Evolutionary conservation across 1,139 yeast species (phyloP), one percentile per base, ranked within the genome.

Genomic region (Sugiyamaella sp.): DNA sequence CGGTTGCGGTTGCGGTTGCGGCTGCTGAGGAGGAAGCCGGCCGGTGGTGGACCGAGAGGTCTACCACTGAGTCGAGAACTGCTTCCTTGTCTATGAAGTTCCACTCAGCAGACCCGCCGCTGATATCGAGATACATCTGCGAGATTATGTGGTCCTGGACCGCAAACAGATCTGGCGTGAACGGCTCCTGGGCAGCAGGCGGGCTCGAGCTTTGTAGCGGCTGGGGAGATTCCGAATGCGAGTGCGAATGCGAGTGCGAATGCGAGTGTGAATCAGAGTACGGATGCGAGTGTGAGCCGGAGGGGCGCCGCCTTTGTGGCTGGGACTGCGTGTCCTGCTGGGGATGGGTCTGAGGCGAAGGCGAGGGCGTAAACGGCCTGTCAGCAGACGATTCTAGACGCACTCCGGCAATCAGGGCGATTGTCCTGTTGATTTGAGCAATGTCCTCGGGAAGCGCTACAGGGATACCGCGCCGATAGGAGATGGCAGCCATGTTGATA

Each of bases 91-190:
- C 73, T 21, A 70, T 61, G 19, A 70, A 54, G 51, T 67, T 68
- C 74, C 74, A 71, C 54, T 71, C 74, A 5, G 69, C 69, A 1
- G 68, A 62, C 21, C 64, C 66, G 12, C 73, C 74, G 52, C 68
- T 66, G 44, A 69, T 59, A 44, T 67, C 73, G 24, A 65, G 57
- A 40, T 69, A 70, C 24, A 66, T 62, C 42, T 63, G 66, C 10
- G 65, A 64, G 41, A 70, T 61, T 37, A 71, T 63, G 54, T 64
- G 60, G 57, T 69, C 72, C 39, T 63, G 64, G 35, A 70, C 55
- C 17, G 63, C 33, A n/a, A 29, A n/a, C 1, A 50, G 46, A 20
- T 48, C 51, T 9, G 51, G 41, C 12, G 27, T 41, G n/a, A 45
- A 54, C 43, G 52, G 43, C 35, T 29, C 35, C 2, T 8, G n/a